phyloP scores from a whole-genome alignment of 2,329 filamentous ascomycete species.

The Onygenales sp. region DNA sequence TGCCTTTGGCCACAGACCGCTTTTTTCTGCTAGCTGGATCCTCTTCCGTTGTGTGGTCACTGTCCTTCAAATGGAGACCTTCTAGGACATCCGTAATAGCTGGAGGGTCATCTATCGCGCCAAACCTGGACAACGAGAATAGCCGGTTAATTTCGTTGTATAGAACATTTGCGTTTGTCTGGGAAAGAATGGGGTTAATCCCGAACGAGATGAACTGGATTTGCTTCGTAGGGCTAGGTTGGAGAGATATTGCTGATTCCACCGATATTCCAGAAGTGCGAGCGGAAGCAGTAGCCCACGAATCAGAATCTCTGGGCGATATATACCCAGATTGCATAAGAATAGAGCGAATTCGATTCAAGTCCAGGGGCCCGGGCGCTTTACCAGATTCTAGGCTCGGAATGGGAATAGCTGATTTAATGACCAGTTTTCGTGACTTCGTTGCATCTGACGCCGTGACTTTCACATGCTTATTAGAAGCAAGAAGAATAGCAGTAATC shows the following conservation, averaged over 20 bases:
- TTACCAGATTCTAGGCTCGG: neutral
- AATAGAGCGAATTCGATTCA: conserved; percentile 36
- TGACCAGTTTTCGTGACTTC: conserved; percentile 26
- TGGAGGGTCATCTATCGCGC: conserved; percentile 42
- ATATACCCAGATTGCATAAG: conserved; percentile 59
- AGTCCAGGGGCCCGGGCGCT: neutral
- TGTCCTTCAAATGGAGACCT: conserved; percentile 25
- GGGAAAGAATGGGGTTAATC: conserved; percentile 51
- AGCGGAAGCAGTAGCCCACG: conserved; percentile 65
- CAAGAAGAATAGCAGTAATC: conserved; percentile 57
- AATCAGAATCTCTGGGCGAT: conserved; percentile 39
- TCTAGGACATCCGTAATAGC: conserved; percentile 27
- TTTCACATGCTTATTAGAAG: conserved; percentile 51
- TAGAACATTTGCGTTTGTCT: conserved; percentile 52
- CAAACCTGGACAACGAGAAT: conserved; percentile 71
- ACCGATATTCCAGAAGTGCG: conserved; percentile 53
- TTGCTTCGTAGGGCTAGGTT: conserved; percentile 60
- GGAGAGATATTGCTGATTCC: conserved; percentile 60
- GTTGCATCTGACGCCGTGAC: conserved; percentile 50
- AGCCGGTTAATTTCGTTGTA: conserved; percentile 70
- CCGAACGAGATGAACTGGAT: conserved; percentile 77
- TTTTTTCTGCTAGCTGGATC: conserved; percentile 30
- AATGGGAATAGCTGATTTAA: conserved; percentile 14
- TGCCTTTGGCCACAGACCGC: conserved; percentile 47
- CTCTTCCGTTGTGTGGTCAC: conserved; percentile 4